Conservation (phyloP, 169 alveolate genomes). For the Besnoitia besnoiti region DNA sequence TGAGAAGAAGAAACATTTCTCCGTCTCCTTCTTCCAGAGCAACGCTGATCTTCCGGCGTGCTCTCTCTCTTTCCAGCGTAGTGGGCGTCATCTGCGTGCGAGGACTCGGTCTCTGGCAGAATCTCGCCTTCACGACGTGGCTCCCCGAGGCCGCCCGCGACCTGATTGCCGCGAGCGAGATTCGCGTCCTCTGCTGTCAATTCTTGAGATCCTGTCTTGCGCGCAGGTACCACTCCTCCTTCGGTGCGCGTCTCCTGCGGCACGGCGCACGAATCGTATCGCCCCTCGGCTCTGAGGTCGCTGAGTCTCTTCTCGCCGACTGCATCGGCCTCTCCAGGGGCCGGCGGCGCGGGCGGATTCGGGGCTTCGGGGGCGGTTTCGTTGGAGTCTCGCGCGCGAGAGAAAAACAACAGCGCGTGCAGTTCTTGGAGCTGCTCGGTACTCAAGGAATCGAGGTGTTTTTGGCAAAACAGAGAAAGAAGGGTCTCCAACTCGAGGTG, state of each 20-base stretch:
- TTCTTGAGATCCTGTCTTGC: too few species aligned
- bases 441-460: not conserved
- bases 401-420: not conserved
- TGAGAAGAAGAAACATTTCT: too few species aligned
- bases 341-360: not conserved
- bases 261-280: not conserved
- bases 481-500: constrained; percentile 28
- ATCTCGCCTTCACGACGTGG: too few species aligned
- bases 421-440: not conserved
- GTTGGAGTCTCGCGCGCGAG: not conserved
- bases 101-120: too few species aligned
- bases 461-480: not conserved
- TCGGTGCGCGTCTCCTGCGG: not conserved
- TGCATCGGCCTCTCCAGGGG: not conserved
- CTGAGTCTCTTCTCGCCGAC: not conserved
- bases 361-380: not conserved
- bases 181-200: too few species aligned
- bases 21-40: too few species aligned
- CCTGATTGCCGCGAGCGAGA: too few species aligned
- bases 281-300: not conserved
- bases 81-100: too few species aligned
- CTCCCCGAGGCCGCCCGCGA: too few species aligned
- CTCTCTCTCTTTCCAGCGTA: too few species aligned
- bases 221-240: too few species aligned
- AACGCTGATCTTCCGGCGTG: too few species aligned